phyloP scores from a whole-genome alignment of 2,329 filamentous ascomycete species.

The Botrytis byssoidea region DNA sequence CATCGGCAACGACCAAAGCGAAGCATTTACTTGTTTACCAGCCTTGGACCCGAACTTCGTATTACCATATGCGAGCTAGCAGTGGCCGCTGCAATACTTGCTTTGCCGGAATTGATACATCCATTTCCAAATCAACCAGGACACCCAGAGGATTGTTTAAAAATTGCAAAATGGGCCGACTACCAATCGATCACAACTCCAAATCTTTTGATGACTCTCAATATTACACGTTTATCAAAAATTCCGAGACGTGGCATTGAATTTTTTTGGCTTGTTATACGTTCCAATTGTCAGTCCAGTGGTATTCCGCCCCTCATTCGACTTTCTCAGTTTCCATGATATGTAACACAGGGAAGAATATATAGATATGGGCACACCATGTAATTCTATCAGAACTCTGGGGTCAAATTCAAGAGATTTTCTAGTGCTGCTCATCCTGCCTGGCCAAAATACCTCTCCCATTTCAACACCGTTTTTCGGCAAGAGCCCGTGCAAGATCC shows the following conservation, averaged over 20 bases:
- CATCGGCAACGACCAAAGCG: fast-evolving
- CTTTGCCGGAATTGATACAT: neutral
- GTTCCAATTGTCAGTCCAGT: neutral
- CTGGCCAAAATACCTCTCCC: too few relatives aligned
- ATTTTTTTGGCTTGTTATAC: neutral
- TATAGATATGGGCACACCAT: too few relatives aligned
- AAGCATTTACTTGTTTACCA: neutral
- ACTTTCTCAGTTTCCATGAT: neutral
- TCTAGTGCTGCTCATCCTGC: too few relatives aligned
- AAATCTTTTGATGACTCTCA: too few relatives aligned
- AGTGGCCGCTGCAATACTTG: neutral
- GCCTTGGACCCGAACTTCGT: neutral
- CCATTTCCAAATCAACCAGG: too few relatives aligned
- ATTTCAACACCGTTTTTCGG: too few relatives aligned
- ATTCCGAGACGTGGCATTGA: neutral
- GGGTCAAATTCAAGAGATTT: neutral
- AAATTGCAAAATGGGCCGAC: neutral
- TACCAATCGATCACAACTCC: neutral
- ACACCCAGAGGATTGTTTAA: neutral
- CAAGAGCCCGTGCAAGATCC: too few relatives aligned
- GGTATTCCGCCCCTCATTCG: neutral
- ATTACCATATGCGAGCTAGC: neutral
- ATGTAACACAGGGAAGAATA: neutral
- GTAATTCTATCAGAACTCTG: too few relatives aligned
- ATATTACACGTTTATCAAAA: neutral